Conservation (phyloP, 2,329 filamentous ascomycete species). For the Ophiostoma perfectum region DNA sequence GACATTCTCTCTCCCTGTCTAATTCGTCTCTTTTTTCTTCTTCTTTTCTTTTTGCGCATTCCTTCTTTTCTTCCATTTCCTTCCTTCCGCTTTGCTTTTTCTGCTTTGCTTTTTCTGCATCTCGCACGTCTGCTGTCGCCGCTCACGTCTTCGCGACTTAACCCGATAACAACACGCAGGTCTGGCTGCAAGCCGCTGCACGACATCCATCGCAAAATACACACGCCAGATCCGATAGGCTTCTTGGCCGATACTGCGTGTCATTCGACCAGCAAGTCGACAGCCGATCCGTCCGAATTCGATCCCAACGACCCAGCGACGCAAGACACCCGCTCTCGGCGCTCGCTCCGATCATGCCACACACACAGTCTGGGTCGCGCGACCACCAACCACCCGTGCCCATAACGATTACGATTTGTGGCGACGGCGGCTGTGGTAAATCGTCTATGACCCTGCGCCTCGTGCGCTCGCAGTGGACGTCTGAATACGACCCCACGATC, state of each 20-base stretch:
- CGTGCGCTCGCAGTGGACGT: slow-evolving; percentile 77
- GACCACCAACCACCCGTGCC: slow-evolving; percentile 44
- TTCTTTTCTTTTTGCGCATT: slow-evolving; percentile 14
- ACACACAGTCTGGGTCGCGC: slow-evolving; percentile 24
- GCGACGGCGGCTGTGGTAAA: slow-evolving; percentile 79
- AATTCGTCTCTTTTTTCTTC: background rate
- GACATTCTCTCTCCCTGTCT: background rate
- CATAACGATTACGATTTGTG: slow-evolving; percentile 76
- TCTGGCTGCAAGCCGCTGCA: slow-evolving; percentile 8
- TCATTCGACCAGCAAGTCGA: no score
- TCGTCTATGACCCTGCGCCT: slow-evolving; percentile 79
- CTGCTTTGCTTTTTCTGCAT: slow-evolving; percentile 11
- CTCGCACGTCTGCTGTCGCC: background rate
- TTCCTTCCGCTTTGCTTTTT: slow-evolving; percentile 1
- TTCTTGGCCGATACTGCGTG: background rate
- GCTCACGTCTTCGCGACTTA: background rate
- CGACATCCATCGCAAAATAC: background rate
- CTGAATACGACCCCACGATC: slow-evolving; percentile 75
- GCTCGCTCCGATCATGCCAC: slow-evolving; percentile 17
- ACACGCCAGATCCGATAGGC: background rate
- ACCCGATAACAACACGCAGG: background rate
- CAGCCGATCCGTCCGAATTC: no score
- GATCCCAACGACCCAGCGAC: no score
- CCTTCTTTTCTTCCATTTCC: background rate
- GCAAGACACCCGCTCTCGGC: background rate